Base-by-base conservation (phyloP, 1,284 basidiomycete genomes). In the Coniferiporia weirii region DNA sequence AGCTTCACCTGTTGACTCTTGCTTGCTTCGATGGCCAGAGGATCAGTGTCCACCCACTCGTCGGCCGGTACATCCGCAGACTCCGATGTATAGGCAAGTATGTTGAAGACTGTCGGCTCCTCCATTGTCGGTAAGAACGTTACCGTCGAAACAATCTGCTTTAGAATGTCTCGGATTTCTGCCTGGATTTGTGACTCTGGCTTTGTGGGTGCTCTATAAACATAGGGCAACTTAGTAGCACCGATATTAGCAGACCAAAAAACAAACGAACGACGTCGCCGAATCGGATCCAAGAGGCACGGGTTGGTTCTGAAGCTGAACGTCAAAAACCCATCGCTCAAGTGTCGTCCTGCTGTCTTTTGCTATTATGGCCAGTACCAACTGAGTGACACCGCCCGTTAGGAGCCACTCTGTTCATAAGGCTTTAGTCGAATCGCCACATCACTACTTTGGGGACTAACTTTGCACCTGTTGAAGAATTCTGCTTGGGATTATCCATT, bases 261-360 rank as follows among this genome's bases (percentile, higher is more conserved):
- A 35, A 9, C 50, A 20, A 22, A 57, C 44, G 19, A 59, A 59
- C 48, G 54, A 54, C 27, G 59, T 56, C 43, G 72, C 67, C 22
- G 73, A 66, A 54, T 80, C 79, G 27, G 52, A 27, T 5, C 5
- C 27, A 27, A 5, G 27, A 6, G 54, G 53, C 7, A 76, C 65
- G 7, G 81, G 75, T 47, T 79, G 79, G 59, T 86, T 82, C 36
- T 88, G 79, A 48, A 95, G 81, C 68, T 95, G 89, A 67, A 99
- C 83, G 73, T 98, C 95, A 72, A 99, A 99, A 57, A 98, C 95
- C 97, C 97, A 99, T 64, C 97, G 82, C 73, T 99, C 97, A 53
- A 98, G 81, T 1, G 95, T 91, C 61, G 89, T 87, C 50, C 92
- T 83, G 15, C 92, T 89, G 68, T 99, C 96, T 69, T 95, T 93